Conservation (phyloP, 1,139 yeast species). For the Protomyces inouyei region DNA sequence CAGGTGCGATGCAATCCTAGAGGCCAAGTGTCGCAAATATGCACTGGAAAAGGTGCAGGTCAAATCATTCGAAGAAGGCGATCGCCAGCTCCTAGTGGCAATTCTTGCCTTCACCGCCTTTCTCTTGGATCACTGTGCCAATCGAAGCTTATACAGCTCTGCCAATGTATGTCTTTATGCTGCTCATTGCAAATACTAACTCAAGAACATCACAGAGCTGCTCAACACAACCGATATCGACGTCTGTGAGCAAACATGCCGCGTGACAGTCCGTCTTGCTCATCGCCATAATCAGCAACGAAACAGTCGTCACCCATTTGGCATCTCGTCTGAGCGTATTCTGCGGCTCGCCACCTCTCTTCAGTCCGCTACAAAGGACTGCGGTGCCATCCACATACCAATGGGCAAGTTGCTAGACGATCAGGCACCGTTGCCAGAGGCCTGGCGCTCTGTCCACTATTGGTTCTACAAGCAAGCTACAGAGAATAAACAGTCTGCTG, state of each 20-base stretch:
- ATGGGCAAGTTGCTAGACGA: slow-evolving; percentile 8
- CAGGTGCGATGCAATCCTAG: slow-evolving; percentile 65
- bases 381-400: slow-evolving; percentile 6
- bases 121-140: slow-evolving; percentile 65
- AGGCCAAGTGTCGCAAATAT: slow-evolving; percentile 52
- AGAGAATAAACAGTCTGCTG: neutral
- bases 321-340: slow-evolving; percentile 27
- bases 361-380: slow-evolving; percentile 23
- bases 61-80: slow-evolving; percentile 38
- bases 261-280: slow-evolving; percentile 57
- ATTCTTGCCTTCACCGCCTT: slow-evolving; percentile 59
- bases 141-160: slow-evolving; percentile 55
- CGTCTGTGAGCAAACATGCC: slow-evolving; percentile 50
- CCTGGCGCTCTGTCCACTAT: slow-evolving; percentile 12
- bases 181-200: neutral
- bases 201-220: slow-evolving; percentile 49
- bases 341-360: slow-evolving; percentile 26
- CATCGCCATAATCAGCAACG: slow-evolving; percentile 43
- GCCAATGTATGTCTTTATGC: slow-evolving; percentile 43
- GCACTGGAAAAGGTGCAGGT: slow-evolving; percentile 41
- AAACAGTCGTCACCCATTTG: slow-evolving; percentile 11
- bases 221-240: slow-evolving; percentile 57
- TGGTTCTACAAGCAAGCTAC: slow-evolving; percentile 5
- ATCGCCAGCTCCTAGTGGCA: slow-evolving; percentile 48
- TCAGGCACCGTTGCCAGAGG: neutral